phyloP scores from a whole-genome alignment of 1,284 basidiomycete genomes.

The Cutaneotrichosporon curvatum region DNA sequence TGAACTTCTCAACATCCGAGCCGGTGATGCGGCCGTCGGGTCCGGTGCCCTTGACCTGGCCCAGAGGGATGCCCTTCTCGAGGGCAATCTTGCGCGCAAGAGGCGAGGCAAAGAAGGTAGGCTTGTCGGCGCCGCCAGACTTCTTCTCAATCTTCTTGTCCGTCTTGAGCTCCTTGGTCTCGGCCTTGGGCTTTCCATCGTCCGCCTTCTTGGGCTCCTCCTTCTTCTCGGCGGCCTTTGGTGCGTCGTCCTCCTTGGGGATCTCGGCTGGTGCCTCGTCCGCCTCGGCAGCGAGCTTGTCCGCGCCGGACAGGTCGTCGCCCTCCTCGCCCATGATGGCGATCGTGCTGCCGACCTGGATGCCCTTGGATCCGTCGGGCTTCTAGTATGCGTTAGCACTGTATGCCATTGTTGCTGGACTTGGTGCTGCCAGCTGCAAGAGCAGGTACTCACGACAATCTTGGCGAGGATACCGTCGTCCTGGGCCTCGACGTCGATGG shows the following conservation, averaged over 20 bases:
- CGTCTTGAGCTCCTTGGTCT: neutral
- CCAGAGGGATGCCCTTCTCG: slow-evolving; percentile 86
- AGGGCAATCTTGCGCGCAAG: slow-evolving; percentile 95
- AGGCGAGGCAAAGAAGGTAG: slow-evolving; percentile 79
- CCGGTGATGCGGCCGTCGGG: slow-evolving; percentile 90
- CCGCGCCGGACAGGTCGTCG: slow-evolving; percentile 79
- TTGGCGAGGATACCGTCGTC: slow-evolving; percentile 94
- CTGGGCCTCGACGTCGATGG: slow-evolving; percentile 97
- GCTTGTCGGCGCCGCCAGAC: slow-evolving; percentile 49
- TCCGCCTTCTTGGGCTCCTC: slow-evolving; percentile 47
- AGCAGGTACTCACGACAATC: slow-evolving; percentile 52
- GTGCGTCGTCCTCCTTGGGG: slow-evolving; percentile 42
- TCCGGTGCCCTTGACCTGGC: slow-evolving; percentile 87
- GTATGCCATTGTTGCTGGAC: too few species aligned
- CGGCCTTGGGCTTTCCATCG: slow-evolving; percentile 18
- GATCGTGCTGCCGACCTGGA: slow-evolving; percentile 77
- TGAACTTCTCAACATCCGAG: slow-evolving; percentile 78
- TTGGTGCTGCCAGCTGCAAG: neutral
- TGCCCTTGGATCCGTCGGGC: slow-evolving; percentile 74
- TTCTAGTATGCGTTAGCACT: slow-evolving; percentile 7
- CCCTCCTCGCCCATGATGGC: slow-evolving; percentile 89
- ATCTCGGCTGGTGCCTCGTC: slow-evolving; percentile 8
- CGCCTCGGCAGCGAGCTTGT: slow-evolving; percentile 61
- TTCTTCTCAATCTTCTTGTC: slow-evolving; percentile 1
- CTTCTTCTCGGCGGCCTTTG: slow-evolving; percentile 44